Percentiles rank a stretch among this genome's conserved stretches.
phyloP scores from a whole-genome alignment of 2,329 filamentous ascomycete genomes.

The Calonectria pseudoreteaudii region DNA sequence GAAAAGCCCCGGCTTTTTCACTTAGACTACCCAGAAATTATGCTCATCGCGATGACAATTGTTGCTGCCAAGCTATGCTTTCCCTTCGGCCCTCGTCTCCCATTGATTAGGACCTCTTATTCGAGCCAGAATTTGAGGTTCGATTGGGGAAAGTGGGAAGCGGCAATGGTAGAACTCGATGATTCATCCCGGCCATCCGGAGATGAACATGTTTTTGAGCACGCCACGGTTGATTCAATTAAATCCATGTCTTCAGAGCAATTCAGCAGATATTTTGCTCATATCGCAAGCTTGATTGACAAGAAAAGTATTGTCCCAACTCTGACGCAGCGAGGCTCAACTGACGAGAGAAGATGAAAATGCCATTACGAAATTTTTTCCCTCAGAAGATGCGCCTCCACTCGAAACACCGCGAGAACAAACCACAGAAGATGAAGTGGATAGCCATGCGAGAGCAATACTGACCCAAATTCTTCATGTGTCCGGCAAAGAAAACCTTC shows the following conservation, averaged over 20 bases:
- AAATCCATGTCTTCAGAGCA: slow-evolving; percentile 70
- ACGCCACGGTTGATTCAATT: slow-evolving; percentile 72
- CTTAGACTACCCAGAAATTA: slow-evolving; percentile 78
- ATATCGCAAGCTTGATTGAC: slow-evolving; percentile 49
- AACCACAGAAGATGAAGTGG: slow-evolving; percentile 41
- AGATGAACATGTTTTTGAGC: slow-evolving; percentile 54
- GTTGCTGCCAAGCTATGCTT: slow-evolving; percentile 84
- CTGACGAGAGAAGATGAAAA: slow-evolving; percentile 43
- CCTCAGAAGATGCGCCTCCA: slow-evolving; percentile 39
- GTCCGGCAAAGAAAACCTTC: slow-evolving; percentile 20
- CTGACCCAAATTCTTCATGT: slow-evolving; percentile 34
- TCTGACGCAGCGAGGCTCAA: neutral
- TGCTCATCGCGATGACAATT: slow-evolving; percentile 77
- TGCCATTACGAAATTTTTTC: slow-evolving; percentile 50
- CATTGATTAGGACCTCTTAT: slow-evolving; percentile 41
- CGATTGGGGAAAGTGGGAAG: slow-evolving; percentile 79
- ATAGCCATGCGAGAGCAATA: slow-evolving; percentile 35
- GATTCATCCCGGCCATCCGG: slow-evolving; percentile 23
- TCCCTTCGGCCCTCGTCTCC: slow-evolving; percentile 73
- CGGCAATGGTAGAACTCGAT: slow-evolving; percentile 53
- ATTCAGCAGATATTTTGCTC: slow-evolving; percentile 73
- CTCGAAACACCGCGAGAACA: slow-evolving; percentile 33
- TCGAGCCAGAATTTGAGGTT: slow-evolving; percentile 52
- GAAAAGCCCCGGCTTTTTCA: slow-evolving; percentile 57
- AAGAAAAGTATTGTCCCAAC: slow-evolving; percentile 44